These are phyloP conservation scores for Hypoxylon cercidicola DNA, from an alignment of 495 filamentous ascomycete species.

Conservation along the genomic window DNA sequence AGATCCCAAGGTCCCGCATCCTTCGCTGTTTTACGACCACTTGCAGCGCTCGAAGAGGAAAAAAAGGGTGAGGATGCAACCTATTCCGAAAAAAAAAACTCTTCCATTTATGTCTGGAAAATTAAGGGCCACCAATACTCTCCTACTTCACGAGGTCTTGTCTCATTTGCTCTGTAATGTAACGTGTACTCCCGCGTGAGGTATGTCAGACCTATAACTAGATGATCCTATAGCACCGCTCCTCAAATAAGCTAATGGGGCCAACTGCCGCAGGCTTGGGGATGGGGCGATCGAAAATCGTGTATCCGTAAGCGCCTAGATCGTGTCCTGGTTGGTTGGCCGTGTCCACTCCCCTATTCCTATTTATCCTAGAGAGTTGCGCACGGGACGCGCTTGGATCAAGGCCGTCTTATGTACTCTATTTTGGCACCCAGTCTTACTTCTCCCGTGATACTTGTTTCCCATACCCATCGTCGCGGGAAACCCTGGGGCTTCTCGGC, in stretches of 20 bases:
- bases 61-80: conserved; percentile 1
- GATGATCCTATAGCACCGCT: conserved; percentile 7
- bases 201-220: conserved; percentile 2
- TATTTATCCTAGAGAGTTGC: conserved; percentile 22
- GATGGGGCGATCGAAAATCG: conserved; percentile 36
- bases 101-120: neutral
- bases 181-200: conserved; percentile 10
- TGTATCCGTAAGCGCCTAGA: conserved; percentile 22
- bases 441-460: conserved; percentile 24
- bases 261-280: conserved; percentile 26
- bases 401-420: conserved; percentile 22
- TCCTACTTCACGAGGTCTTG: neutral
- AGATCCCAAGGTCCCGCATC: conserved; percentile 36
- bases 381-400: conserved; percentile 36
- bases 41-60: conserved; percentile 3
- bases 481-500: conserved; percentile 31
- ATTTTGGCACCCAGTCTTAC: conserved; percentile 15
- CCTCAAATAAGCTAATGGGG: conserved; percentile 31
- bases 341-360: conserved; percentile 16
- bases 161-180: conserved; percentile 22
- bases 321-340: conserved; percentile 16
- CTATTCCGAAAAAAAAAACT: conserved; percentile 5
- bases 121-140: neutral
- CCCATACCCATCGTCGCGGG: conserved; percentile 26
- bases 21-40: neutral